A percentile compares a stretch with the other conserved stretches of the same genome.
These are phyloP conservation scores for Sugiyamaella chiloensis DNA, from an alignment of 805 yeast species.

Conservation along the genomic window DNA sequence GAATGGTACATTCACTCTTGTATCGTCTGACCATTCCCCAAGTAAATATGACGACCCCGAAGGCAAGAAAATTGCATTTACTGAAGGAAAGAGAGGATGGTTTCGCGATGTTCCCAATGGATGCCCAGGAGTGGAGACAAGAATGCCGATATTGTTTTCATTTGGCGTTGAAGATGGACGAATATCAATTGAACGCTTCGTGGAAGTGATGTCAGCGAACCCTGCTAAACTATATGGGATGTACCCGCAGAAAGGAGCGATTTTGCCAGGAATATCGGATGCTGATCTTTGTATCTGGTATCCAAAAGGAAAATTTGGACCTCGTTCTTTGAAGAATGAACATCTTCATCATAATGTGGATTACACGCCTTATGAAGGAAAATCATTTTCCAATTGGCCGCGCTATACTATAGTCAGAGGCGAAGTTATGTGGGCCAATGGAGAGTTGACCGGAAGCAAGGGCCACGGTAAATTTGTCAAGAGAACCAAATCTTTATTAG, in stretches of 20 bases:
- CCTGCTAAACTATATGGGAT: conserved; percentile 24
- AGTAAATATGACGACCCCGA: background rate
- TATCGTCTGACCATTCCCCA: conserved; percentile 4
- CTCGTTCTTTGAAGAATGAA: conserved; percentile 5
- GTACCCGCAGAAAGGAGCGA: conserved; percentile 2
- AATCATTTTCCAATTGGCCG: conserved; percentile 14
- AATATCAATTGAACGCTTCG: background rate
- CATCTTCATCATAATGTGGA: conserved; percentile 19
- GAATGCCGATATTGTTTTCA: background rate
- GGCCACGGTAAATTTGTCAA: conserved; percentile 1
- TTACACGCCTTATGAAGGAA: conserved; percentile 31
- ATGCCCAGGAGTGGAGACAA: conserved; percentile 6
- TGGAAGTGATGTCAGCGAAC: conserved; percentile 30
- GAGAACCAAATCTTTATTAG: background rate
- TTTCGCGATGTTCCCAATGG: conserved; percentile 2
- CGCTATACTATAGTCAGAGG: conserved; percentile 15
- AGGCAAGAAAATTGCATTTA: conserved; percentile 1
- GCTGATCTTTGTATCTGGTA: conserved; percentile 5
- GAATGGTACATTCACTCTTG: background rate
- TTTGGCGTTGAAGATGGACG: background rate
- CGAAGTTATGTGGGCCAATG: background rate
- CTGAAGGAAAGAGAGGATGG: conserved; percentile 1
- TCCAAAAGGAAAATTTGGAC: conserved; percentile 19
- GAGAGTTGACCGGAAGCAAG: background rate
- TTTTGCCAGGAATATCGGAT: conserved; percentile 3